Conservation (phyloP, 495 filamentous ascomycete genomes). For the Darksidea phi region DNA sequence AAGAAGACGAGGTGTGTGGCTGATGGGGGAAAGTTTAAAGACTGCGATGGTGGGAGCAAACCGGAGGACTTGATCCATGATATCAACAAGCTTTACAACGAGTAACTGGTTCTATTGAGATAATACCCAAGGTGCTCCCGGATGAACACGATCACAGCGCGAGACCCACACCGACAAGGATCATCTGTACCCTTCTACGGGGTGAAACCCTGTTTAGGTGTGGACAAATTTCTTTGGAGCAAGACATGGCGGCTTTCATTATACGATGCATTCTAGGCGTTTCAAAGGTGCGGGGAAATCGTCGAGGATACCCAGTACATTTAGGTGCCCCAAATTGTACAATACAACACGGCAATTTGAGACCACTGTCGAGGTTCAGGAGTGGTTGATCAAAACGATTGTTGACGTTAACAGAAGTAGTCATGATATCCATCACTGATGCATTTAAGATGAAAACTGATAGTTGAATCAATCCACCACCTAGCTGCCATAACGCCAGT, state of each 20-base stretch:
- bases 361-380: too few relatives aligned
- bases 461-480: background rate
- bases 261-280: too few relatives aligned
- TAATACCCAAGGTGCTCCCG: background rate
- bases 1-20: slow-evolving; percentile 77
- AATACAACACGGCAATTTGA: too few relatives aligned
- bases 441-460: background rate
- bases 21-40: slow-evolving; percentile 76
- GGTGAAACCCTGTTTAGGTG: too few relatives aligned
- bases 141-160: too few relatives aligned
- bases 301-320: background rate
- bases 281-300: background rate
- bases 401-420: too few relatives aligned
- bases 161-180: too few relatives aligned
- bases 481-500: slow-evolving; percentile 16
- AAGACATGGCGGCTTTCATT: too few relatives aligned
- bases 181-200: too few relatives aligned
- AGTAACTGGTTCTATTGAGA: slow-evolving; percentile 5
- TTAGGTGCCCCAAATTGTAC: background rate
- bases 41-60: slow-evolving; percentile 68
- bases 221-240: too few relatives aligned
- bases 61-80: slow-evolving; percentile 72
- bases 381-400: too few relatives aligned
- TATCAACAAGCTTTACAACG: slow-evolving; percentile 56
- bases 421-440: too few relatives aligned